Conservation (phyloP, 139 green algal genomes). For the Picochlorum sp. region DNA sequence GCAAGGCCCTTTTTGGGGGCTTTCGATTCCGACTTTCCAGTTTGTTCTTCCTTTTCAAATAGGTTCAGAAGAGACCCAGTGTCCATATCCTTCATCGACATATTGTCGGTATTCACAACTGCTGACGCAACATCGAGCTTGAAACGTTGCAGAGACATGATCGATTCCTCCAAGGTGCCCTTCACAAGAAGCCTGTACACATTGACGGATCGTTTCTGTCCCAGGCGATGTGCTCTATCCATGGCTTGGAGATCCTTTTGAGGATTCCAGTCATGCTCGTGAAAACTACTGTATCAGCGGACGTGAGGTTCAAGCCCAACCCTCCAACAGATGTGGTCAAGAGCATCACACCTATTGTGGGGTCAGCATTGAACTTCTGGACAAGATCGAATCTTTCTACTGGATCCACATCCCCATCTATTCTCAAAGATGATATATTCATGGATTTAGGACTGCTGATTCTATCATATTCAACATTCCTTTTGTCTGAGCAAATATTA, state of each 20-base stretch:
- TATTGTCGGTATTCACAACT: slow-evolving; percentile 71
- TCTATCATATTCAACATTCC: slow-evolving; percentile 86
- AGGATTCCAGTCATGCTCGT: slow-evolving; percentile 99
- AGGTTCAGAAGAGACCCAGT: slow-evolving; percentile 73
- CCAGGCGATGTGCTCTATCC: slow-evolving; percentile 95
- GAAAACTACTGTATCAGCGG: slow-evolving; percentile 96
- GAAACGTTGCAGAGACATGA: slow-evolving; percentile 93
- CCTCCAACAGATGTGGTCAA: slow-evolving; percentile 84
- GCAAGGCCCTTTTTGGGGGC: slow-evolving; percentile 37
- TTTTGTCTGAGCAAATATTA: slow-evolving; percentile 94
- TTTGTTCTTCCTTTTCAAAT: slow-evolving; percentile 38
- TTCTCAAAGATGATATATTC: slow-evolving; percentile 70
- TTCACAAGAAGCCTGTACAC: slow-evolving; percentile 88
- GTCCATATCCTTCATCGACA: slow-evolving; percentile 66
- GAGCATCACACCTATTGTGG: slow-evolving; percentile 94
- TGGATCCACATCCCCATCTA: slow-evolving; percentile 82
- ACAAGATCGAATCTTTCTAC: slow-evolving; percentile 69
- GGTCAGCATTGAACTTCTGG: slow-evolving; percentile 88
- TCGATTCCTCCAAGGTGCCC: slow-evolving; percentile 58
- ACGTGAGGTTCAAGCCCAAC: slow-evolving; percentile 92
- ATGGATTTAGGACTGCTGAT: slow-evolving; percentile 38
- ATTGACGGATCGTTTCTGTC: slow-evolving; percentile 86
- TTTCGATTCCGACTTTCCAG: slow-evolving; percentile 11
- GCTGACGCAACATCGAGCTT: slow-evolving; percentile 82
- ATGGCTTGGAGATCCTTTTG: slow-evolving; percentile 96